Evolutionary conservation across 1,139 yeast species (phyloP).

Genomic region (Chernovozyma aurita): DNA sequence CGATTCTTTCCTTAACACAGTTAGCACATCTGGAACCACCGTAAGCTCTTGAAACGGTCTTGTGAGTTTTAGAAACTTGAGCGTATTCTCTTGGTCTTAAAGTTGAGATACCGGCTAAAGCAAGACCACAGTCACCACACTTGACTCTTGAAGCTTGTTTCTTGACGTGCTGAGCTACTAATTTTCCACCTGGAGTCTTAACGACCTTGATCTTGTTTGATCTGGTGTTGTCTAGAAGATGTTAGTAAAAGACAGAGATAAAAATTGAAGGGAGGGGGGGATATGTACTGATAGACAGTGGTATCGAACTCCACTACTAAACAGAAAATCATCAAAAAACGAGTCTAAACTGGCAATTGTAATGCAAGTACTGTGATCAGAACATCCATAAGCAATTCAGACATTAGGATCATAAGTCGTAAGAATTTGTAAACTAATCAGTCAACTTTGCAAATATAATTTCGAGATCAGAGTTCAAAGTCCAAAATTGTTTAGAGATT

Average conservation of each 20-base stretch:
- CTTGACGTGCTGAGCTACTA: constrained; percentile 96
- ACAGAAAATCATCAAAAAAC: too few species aligned
- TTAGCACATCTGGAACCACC: constrained; percentile 99
- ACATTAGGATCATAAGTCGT: too few species aligned
- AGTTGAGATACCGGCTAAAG: constrained; percentile 88
- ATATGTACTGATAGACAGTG: too few species aligned
- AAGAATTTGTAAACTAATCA: too few species aligned
- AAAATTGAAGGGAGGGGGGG: too few species aligned
- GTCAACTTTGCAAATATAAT: too few species aligned
- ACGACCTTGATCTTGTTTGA: constrained; percentile 99
- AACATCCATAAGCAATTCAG: too few species aligned
- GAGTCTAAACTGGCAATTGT: too few species aligned
- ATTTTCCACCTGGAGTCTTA: constrained; percentile 99
- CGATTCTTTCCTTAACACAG: constrained; percentile 98
- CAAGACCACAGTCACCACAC: constrained; percentile 97
- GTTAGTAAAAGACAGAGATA: constrained; percentile 31
- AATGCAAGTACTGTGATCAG: too few species aligned
- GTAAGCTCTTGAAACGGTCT: constrained; percentile 98
- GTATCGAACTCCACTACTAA: too few species aligned
- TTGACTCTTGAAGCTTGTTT: constrained; percentile 93
- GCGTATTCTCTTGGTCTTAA: constrained; percentile 99
- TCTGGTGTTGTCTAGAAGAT: constrained; percentile 82
- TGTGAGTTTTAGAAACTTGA: constrained; percentile 88
- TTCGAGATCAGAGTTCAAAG: too few species aligned
- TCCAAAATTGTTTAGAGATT: too few species aligned